phyloP scores from a whole-genome alignment of 306 rosid species.

The Rosa multiflora region DNA sequence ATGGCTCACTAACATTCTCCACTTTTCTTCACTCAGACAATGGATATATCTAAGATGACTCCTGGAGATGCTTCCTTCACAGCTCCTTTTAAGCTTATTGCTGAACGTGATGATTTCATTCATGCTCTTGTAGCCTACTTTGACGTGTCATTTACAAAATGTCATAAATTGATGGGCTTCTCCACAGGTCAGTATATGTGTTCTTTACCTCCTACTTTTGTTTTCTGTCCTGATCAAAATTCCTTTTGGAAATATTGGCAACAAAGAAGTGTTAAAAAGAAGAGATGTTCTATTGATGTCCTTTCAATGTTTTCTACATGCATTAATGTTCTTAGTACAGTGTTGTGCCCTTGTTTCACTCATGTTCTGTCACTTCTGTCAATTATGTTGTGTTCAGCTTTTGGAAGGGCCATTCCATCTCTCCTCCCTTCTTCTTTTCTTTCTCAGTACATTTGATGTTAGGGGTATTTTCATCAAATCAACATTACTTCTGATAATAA shows the following conservation, averaged over 20 bases:
- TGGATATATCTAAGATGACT: slow-evolving; percentile 97
- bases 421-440: neutral
- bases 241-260: neutral
- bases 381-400: neutral
- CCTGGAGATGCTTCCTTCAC: slow-evolving; percentile 93
- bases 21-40: slow-evolving; percentile 60
- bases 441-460: neutral
- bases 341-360: neutral
- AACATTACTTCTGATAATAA: neutral
- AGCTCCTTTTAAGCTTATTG: slow-evolving; percentile 87
- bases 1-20: slow-evolving; percentile 8
- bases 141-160: slow-evolving; percentile 85
- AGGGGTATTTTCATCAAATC: neutral
- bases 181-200: slow-evolving; percentile 69
- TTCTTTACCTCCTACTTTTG: slow-evolving; percentile 16
- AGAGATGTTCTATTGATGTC: neutral
- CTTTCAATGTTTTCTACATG: neutral
- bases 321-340: neutral
- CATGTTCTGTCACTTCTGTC: neutral
- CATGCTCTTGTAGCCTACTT: slow-evolving; percentile 98
- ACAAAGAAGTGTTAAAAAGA: neutral
- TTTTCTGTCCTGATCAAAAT: slow-evolving; percentile 7
- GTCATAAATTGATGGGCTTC: slow-evolving; percentile 95
- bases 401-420: neutral
- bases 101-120: slow-evolving; percentile 84